A percentile compares a stretch with the other conserved stretches of the same genome.
Evolutionary conservation across 805 yeast species (phyloP).

Genomic region (Kodamaea nitidulidarum): DNA sequence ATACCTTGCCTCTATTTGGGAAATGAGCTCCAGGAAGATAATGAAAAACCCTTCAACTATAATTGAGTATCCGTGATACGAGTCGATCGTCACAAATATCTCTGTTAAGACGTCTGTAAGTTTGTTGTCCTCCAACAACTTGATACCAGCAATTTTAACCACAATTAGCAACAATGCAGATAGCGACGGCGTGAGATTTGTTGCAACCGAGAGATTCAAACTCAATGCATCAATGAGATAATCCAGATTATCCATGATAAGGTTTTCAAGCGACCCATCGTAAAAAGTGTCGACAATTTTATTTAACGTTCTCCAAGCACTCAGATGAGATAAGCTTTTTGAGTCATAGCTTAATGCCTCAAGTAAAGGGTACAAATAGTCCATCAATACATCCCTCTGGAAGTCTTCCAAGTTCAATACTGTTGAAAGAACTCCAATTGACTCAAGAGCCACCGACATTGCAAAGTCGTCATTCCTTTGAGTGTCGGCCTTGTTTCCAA

Average conservation of each 20-base stretch:
- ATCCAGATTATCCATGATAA: slow-evolving; percentile 69
- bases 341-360: slow-evolving; percentile 61
- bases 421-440: slow-evolving; percentile 34
- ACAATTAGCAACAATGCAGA: slow-evolving; percentile 67
- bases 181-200: slow-evolving; percentile 65
- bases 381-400: slow-evolving; percentile 55
- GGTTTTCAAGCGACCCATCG: slow-evolving; percentile 48
- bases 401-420: slow-evolving; percentile 27
- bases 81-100: slow-evolving; percentile 72
- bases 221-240: slow-evolving; percentile 80
- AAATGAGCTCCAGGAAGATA: slow-evolving; percentile 60
- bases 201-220: slow-evolving; percentile 59
- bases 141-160: slow-evolving; percentile 64
- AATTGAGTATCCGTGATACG: slow-evolving; percentile 75
- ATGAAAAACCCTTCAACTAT: slow-evolving; percentile 70
- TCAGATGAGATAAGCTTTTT: slow-evolving; percentile 47
- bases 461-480: slow-evolving; percentile 22
- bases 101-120: slow-evolving; percentile 71
- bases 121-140: slow-evolving; percentile 50
- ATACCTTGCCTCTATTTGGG: slow-evolving; percentile 41
- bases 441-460: slow-evolving; percentile 40
- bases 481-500: slow-evolving; percentile 4
- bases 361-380: slow-evolving; percentile 66
- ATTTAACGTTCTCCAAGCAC: slow-evolving; percentile 52
- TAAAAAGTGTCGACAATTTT: slow-evolving; percentile 41